A percentile compares a stretch with the other conserved stretches of the same genome.
These are phyloP conservation scores for Meredithiella fracta DNA, from an alignment of 2,329 filamentous ascomycete genomes.

Conservation along the genomic window DNA sequence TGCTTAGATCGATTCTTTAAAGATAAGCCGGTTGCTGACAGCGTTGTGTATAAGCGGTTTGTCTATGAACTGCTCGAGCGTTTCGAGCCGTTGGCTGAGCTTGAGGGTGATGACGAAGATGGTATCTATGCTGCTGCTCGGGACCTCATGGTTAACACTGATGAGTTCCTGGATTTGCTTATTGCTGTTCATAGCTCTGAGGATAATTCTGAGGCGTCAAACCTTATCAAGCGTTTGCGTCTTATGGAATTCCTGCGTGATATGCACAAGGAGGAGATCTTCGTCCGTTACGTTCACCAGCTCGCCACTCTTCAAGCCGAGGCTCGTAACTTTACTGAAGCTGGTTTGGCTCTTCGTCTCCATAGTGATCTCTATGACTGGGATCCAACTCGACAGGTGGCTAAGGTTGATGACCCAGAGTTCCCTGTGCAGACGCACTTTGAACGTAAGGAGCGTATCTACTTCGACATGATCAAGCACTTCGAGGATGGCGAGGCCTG, in stretches of 20 bases:
- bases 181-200: slow-evolving; percentile 76
- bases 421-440: slow-evolving; percentile 75
- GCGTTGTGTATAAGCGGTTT: slow-evolving; percentile 81
- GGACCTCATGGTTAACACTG: slow-evolving; percentile 66
- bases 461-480: slow-evolving; percentile 86
- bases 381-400: slow-evolving; percentile 54
- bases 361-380: slow-evolving; percentile 89
- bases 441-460: slow-evolving; percentile 80
- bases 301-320: slow-evolving; percentile 62
- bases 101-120: slow-evolving; percentile 39
- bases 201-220: slow-evolving; percentile 54
- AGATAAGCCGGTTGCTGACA: slow-evolving; percentile 71
- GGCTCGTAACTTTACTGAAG: slow-evolving; percentile 67
- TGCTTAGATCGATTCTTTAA: slow-evolving; percentile 84
- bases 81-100: slow-evolving; percentile 54
- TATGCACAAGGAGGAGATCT: slow-evolving; percentile 95
- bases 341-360: slow-evolving; percentile 71
- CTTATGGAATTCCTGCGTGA: slow-evolving; percentile 94
- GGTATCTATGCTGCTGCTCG: slow-evolving; percentile 60
- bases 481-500: slow-evolving; percentile 92
- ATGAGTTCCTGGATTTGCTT: slow-evolving; percentile 79
- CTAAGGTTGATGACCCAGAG: slow-evolving; percentile 53
- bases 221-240: slow-evolving; percentile 73
- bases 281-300: slow-evolving; percentile 89
- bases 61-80: slow-evolving; percentile 68